Base-by-base conservation (phyloP, 768 basidiomycete species). In the Obba rivulosa region DNA sequence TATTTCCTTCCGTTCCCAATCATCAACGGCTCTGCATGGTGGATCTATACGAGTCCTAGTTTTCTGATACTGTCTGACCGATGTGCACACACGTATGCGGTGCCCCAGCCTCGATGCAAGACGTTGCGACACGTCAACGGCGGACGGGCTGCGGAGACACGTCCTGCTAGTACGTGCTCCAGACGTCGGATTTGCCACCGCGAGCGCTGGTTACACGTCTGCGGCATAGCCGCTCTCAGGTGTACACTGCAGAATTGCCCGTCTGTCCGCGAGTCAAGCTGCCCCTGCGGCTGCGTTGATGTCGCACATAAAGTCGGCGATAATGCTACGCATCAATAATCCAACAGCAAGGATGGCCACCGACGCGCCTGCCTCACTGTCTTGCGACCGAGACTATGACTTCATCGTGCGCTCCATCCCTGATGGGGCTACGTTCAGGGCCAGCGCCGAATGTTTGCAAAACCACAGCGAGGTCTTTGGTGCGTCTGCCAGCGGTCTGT, bases 381-480 rank as follows among this genome's bases (percentile, higher is more conserved):
- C 77, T 58, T 60, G 64, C 54, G 77, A 75, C 59, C 64, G 71
- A 31, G 66, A 75, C 17, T 69, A 82, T 3, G 77, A 85, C 57
- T 80, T 85, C 55, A 53, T 64, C 25, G 73, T 87, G 17, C 75
- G 71, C 31, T 83, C 81, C 38, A 63, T 74, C 20, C 70, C 69
- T 31, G 81, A 83, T 63, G 69, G 67, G 23, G 63, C 71, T 23
- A 65, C 64, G 35, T 84, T 81, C 62, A 55, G 60, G 1, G 83
- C 80, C 49, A 70, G 68, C 54, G 75, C 75, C 36, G 56, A 66
- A 34, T 74, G 74, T 18, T 66, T 87, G 50, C 62, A 64, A 41
- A 70, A 66, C 45, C 52, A 53, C 16, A 85, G 83, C 57, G 73
- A 79, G 57, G 76, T 85, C 50, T 87, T 87, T 56, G 68, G 85